phyloP scores from a whole-genome alignment of 352 stramenopile species.

The Phytophthora fragariae region DNA sequence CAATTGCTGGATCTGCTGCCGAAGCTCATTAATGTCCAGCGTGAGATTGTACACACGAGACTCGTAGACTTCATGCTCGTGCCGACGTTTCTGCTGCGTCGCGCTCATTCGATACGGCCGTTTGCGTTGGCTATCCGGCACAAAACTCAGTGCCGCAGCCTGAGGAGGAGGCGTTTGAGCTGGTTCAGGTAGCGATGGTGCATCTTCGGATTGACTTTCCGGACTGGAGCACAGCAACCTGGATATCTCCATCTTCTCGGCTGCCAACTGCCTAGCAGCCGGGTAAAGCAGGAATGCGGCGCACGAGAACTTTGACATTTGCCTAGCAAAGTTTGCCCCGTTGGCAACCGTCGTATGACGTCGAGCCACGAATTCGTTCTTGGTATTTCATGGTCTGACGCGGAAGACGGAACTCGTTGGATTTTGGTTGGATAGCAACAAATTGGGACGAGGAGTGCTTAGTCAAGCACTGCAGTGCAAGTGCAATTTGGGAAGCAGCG shows the following conservation, averaged over 20 bases:
- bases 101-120: conserved; percentile 26
- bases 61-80: conserved; percentile 17
- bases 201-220: not conserved
- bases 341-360: not conserved
- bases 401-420: not conserved
- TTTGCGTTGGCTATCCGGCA: conserved; percentile 27
- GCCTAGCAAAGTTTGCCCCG: not conserved
- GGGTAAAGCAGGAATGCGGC: not conserved
- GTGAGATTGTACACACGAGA: conserved; percentile 40
- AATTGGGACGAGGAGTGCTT: not conserved
- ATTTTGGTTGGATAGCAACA: too few species aligned
- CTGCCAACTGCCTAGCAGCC: not conserved
- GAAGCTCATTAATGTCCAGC: conserved; percentile 43
- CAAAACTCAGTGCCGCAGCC: not conserved
- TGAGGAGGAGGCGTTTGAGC: not conserved
- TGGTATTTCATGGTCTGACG: not conserved
- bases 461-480: not conserved
- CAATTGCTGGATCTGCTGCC: conserved; percentile 31
- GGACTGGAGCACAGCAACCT: not conserved
- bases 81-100: conserved; percentile 18
- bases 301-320: not conserved
- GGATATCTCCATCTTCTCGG: conserved; percentile 2
- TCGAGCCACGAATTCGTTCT: not conserved
- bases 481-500: not conserved
- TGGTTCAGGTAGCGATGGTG: not conserved